phyloP scores from a whole-genome alignment of 805 yeast species.

The Kurtzmaniella fragi region DNA sequence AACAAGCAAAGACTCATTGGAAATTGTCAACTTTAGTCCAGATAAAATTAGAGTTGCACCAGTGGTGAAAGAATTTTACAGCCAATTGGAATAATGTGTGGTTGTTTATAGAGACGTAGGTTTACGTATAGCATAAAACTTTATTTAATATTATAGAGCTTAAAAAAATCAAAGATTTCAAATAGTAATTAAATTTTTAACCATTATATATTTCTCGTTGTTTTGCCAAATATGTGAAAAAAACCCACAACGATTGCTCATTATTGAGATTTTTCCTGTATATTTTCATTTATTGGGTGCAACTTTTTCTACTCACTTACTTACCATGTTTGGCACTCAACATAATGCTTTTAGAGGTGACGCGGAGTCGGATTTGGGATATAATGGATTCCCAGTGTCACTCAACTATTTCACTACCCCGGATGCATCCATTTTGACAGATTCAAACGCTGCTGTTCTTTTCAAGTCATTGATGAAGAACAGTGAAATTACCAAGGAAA shows the following conservation, averaged over 20 bases:
- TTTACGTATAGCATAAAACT: slow-evolving; percentile 1
- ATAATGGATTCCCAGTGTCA: slow-evolving; percentile 48
- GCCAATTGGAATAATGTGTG: slow-evolving; percentile 6
- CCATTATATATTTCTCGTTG: neutral
- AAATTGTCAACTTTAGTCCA: slow-evolving; percentile 67
- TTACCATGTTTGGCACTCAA: too few relatives aligned
- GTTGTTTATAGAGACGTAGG: neutral
- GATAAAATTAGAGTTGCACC: slow-evolving; percentile 63
- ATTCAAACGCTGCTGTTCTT: slow-evolving; percentile 53
- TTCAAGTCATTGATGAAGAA: slow-evolving; percentile 74
- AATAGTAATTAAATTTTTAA: neutral
- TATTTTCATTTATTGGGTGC: neutral
- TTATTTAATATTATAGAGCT: neutral
- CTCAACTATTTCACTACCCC: slow-evolving; percentile 79
- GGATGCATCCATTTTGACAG: slow-evolving; percentile 34
- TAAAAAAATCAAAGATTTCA: slow-evolving; percentile 1
- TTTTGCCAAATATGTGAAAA: too few relatives aligned
- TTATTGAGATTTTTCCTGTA: neutral
- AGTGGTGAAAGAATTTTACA: slow-evolving; percentile 68
- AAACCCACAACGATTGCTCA: slow-evolving; percentile 1
- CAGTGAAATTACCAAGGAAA: slow-evolving; percentile 82
- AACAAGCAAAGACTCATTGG: slow-evolving; percentile 74
- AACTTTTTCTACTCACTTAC: too few relatives aligned
- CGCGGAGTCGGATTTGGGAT: slow-evolving; percentile 17
- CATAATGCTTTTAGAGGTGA: neutral